Base-by-base conservation (phyloP, 495 filamentous ascomycete genomes). In the Rostrohypoxylon terebratum region DNA sequence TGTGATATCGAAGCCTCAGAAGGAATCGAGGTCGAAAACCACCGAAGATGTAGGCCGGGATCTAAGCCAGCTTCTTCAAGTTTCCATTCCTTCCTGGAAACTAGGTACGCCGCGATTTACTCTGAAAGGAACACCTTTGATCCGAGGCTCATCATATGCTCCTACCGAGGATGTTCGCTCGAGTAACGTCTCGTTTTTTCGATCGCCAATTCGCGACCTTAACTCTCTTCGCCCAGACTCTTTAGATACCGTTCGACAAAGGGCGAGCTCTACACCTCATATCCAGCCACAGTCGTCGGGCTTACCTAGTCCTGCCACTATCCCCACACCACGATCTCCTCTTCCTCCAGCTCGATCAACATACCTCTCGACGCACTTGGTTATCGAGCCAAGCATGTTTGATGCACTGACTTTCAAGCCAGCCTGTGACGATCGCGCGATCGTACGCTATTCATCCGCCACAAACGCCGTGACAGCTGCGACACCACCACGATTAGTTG, bases 401-500 rank as follows among this genome's bases (percentile, higher is more conserved):
- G 94, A 98, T 76, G 81, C 81, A 0, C 83, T 98, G 59, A 91
- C 93, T 16, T 90, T 89, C 69, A 87, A 89, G 58, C 88, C 88
- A 18, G 80, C 75, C 16, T 90, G 87, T 78, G 92, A 99, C 77
- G 88, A 94, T 75, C 89, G 90, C 38, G 83, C 91, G 5, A 90
- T 98, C 38, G 96, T 99, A 33, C 92, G 93, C 51, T 97, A 96
- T 81, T 89, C 92, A 55, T 73, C 88, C 3, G 82, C 83, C 11
- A 89, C 87, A 13, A 89, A 90, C 42, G 88, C 92, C 60, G 95
- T 99, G 28, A 90, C 87, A 36, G 96, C 96, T 53, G 96, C 96
- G 14, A 97, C 94, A 0, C 94, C 95, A 1, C 91, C 94, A 8
- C 90, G 96, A 11, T 88, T 99, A 36, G 93, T 99, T 50, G 95